These are phyloP conservation scores for Astrothelium subdiscretum DNA, from an alignment of 495 filamentous ascomycete genomes.

Conservation along the genomic window DNA sequence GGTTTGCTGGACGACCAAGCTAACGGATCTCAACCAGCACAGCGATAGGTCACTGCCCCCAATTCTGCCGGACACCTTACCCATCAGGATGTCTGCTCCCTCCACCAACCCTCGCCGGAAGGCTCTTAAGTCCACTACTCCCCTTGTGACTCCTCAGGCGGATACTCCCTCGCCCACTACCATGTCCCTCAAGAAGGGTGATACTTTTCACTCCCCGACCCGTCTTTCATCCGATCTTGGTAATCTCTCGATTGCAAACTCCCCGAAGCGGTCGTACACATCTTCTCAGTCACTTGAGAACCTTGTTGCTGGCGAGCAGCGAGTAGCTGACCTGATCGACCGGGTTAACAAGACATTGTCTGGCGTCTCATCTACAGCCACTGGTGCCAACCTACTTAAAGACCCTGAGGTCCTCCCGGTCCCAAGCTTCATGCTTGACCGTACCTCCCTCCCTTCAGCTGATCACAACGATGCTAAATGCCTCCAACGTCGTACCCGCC, in stretches of 20 bases:
- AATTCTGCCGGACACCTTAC: neutral
- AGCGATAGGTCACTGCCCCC: neutral
- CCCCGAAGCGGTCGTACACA: slow-evolving; percentile 49
- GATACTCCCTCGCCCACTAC: slow-evolving; percentile 16
- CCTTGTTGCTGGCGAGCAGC: slow-evolving; percentile 21
- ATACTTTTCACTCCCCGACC: slow-evolving; percentile 48
- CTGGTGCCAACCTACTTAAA: slow-evolving; percentile 19
- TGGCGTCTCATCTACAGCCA: slow-evolving; percentile 15
- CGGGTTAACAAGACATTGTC: slow-evolving; percentile 25
- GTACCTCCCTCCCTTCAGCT: slow-evolving; percentile 27
- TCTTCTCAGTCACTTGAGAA: slow-evolving; percentile 43
- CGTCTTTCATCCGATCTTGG: slow-evolving; percentile 28
- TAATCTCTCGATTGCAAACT: slow-evolving; percentile 30
- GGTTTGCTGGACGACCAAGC: neutral
- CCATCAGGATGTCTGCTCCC: slow-evolving; percentile 22
- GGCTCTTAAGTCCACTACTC: slow-evolving; percentile 15
- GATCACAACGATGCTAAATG: slow-evolving; percentile 24
- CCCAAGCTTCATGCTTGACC: slow-evolving; percentile 24
- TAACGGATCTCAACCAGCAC: neutral
- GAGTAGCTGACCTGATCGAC: slow-evolving; percentile 22
- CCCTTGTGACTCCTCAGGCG: slow-evolving; percentile 14
- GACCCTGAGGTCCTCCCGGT: slow-evolving; percentile 30
- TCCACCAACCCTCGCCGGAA: slow-evolving; percentile 27
- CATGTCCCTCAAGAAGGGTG: slow-evolving; percentile 45
- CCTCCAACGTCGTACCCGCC: slow-evolving; percentile 35